Base-by-base conservation (phyloP, 768 basidiomycete species). In the Gloeostereum incarnatum region DNA sequence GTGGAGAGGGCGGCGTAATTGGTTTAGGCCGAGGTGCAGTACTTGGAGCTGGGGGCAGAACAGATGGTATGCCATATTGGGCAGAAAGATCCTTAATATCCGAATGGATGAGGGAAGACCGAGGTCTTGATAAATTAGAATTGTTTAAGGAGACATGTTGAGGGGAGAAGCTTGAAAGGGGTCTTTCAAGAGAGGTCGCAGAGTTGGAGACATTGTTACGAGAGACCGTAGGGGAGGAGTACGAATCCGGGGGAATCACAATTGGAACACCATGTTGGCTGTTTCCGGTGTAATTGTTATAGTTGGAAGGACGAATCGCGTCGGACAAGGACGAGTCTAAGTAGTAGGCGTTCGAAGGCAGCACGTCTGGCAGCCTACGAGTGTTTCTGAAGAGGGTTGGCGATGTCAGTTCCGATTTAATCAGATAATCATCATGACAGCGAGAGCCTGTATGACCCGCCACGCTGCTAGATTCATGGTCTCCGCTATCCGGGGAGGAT, bases 21-120 rank as follows among this genome's bases (percentile, higher is more conserved):
- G 59, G 49, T 50, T 53, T 29, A 49, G 61, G 53, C 46, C 57
- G 37, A 41, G 71, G 66, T 47, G 65, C 66, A 55, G 75, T 74
- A 38, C 74, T 70, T 44, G 83, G 83, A 40, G 75, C 73, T 37
- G 74, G 75, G 32, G 84, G 83, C 34, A 87, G 58, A 45, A 66
- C 71, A 48, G 76, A 72, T 43, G 84, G 83, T 54, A 86, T 75
- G 61, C 82, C 83, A 83, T 85, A 77, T 42, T 84, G 83, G 52
- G 76, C 67, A 50, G 81, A 78, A 40, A 82, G 63, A 63, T 81
- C 83, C 60, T 71, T 69, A 38, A 77, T n/a, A n/a, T n/a, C n/a
- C n/a, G n/a, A 61, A 57, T 73, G 72, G 50, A 64, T 59, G 51
- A 82, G 65, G 27, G 71, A 71, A 65, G 83, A 81, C 79, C 75